Evolutionary conservation across 352 stramenopile genomes (phyloP), one percentile per base, ranked within the genome.

Genomic region (Globisporangium iwayamae): DNA sequence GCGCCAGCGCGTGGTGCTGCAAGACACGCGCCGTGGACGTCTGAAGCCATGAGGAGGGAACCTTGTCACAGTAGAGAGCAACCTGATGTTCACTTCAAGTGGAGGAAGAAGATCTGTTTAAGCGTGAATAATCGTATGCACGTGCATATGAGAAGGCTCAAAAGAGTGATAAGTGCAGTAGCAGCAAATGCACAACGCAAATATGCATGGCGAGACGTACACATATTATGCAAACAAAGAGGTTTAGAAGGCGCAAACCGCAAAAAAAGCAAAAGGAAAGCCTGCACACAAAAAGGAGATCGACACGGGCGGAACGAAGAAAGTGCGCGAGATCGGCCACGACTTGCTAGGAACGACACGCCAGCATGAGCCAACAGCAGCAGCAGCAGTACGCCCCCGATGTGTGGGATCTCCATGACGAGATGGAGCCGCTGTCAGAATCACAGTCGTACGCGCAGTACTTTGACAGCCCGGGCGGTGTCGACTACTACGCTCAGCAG

Each of bases 1-100:
- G 34, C 60, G 32, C 32, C 62, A 61, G 7, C 48, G 54, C 14
- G 43, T 54, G 11, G 30, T 41, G 16, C 11, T 55, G 25, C 30
- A 65, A 11, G 57, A 63, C 57, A 38, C 28, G n/a, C 50, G 50
- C 4, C 50, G 50, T 9, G 25, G 32, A 36, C 32, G 32, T 9
- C 32, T 8, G 32, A 36, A 36, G 32, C 32, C 36, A 14, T 41
- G 36, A 41, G n/a, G 36, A 16, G 46, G 18, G 46, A 16, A 53
- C 5, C 20, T 16, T 28, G 20, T 11, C 3, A 34, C 10, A 34
- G 22, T 2, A 34, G 47, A 14, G 22, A 4, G 36, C 10, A 41
- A 10, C 9, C 9, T 41, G 36, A 41, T 41, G 36, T 3, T 16
- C 36, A 41, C 36, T 41, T 41, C 8, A 41, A 41, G 32, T 41